Base-by-base conservation (phyloP, 2,329 filamentous ascomycete genomes). In the Aspergillus ochraceus region DNA sequence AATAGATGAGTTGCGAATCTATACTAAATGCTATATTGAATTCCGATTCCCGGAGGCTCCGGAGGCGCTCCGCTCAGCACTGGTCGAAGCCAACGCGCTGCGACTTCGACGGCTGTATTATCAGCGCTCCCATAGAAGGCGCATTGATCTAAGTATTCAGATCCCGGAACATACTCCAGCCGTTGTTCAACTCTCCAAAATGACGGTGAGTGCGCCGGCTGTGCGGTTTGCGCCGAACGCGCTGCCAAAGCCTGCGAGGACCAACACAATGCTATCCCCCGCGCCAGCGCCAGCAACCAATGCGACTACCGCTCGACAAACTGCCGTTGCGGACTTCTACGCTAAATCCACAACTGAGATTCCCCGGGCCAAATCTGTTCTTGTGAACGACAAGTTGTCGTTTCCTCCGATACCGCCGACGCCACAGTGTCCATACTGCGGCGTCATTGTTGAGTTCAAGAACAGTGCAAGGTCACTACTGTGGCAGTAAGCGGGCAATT, bases 11-110 rank as follows among this genome's bases (percentile, higher is more conserved):
- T 63, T 70, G 50, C 65, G 68, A 66, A 60, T 69, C 52, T 70
- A 70, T 59, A 71, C 69, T 17, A 53, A 67, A 58, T 67, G 65
- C 66, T 71, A 71, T 55, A 69, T 71, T 62, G 20, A 53, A 14
- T 70, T 66, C 58, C 68, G 66, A 53, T 71, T 70, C 52, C 64
- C 69, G 1, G 22, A 60, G 59, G 65, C 68, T 49, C 61, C 67
- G 11, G 66, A 70, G 20, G 24, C 67, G 8, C 69, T 71, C 39
- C 66, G 68, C 56, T 55, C 55, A 54, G 59, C 59, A 32, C 50
- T 61, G 30, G 47, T 58, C 52, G 59, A 61, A 53, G 52, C 55
- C 42, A 61, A 61, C 42, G 55, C 59, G 30, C 14, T 58, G 49
- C 55, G 59, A 55, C 59, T 61, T 55, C 55, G 55, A 58, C 59